Base-by-base conservation (phyloP, 1,284 basidiomycete species). In the Cryptococcus wingfieldii region DNA sequence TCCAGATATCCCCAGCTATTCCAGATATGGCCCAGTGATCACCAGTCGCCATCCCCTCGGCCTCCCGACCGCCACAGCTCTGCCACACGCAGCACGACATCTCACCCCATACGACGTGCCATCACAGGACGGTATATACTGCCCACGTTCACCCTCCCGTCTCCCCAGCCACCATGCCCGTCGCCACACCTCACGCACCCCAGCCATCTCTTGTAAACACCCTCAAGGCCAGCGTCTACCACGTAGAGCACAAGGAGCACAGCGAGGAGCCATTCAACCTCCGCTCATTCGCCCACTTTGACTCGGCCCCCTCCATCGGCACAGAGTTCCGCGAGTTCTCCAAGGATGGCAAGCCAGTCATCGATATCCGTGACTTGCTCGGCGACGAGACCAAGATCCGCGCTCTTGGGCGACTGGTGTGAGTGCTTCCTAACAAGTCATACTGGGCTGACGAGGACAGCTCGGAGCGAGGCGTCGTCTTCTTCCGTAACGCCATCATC, bases 381-480 rank as follows among this genome's bases (percentile, higher is more conserved):
- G 58, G 45, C n/a, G 62, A 69, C 44, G 61, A 65, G 14, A 54
- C 38, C 14, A 65, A 64, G 47, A 54, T 71, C 34, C 60, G 50
- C 27, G 69, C 67, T 5, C 63, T 72, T 5, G 70, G 65, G n/a
- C 57, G 63, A 41, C 62, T 71, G 10, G 64, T 68, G 63, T 66
- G 38, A 62, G 66, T 66, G 13, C 23, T 10, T 19, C 18, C 25
- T 7, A n/a, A 18, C 6, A 12, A n/a, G 14, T 12, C 18, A 44
- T 12, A 13, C 18, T 28, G 5, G 19, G 14, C 25, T 18, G 16
- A 50, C 16, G 25, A 13, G 18, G 19, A 16, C 47, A 66, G 62
- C 2, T 83, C 85, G 2, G 82, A 86, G 56, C 83, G 86, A 41
- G 85, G 86, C 10, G 86, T 88, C 47, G 85, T 86, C 28, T 87